These are phyloP conservation scores for Ascochyta rabiei DNA, from an alignment of 2,329 filamentous ascomycete genomes.

Conservation along the genomic window DNA sequence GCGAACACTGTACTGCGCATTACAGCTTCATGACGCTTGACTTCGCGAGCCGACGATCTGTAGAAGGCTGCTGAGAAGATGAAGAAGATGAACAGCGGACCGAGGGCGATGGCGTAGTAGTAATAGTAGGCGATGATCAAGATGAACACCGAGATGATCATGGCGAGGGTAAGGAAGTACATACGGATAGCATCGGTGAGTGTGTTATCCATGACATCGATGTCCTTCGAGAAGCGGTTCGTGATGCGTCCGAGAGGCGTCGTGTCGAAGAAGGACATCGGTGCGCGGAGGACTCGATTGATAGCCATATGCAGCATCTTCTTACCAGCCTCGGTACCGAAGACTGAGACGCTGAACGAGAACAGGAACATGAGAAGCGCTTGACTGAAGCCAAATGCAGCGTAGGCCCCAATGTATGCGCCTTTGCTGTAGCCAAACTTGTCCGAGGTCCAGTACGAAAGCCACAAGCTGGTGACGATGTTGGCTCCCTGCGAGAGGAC, in stretches of 20 bases:
- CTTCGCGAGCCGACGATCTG: conserved; percentile 85
- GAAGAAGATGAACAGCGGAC: conserved; percentile 76
- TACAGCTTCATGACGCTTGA: conserved; percentile 92
- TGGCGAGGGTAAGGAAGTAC: conserved; percentile 81
- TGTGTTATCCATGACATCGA: conserved; percentile 96
- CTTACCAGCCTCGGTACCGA: conserved; percentile 82
- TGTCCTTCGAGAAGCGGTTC: conserved; percentile 93
- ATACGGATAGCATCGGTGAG: conserved; percentile 89
- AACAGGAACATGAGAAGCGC: conserved; percentile 70
- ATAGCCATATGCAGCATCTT: conserved; percentile 82
- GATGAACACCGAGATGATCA: conserved; percentile 69
- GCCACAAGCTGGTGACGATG: conserved; percentile 87
- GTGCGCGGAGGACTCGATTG: conserved; percentile 70
- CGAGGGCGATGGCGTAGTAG: conserved; percentile 77
- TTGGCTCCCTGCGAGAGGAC: conserved; percentile 80
- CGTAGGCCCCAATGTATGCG: conserved; percentile 69
- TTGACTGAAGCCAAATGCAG: conserved; percentile 29
- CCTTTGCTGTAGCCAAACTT: conserved; percentile 72
- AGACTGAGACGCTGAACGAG: conserved; percentile 76
- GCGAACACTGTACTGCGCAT: conserved; percentile 88
- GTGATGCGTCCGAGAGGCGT: conserved; percentile 94
- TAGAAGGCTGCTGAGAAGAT: conserved; percentile 86
- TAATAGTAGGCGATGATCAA: conserved; percentile 95
- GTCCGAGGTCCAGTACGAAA: conserved; percentile 90
- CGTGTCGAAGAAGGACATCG: conserved; percentile 94